phyloP scores from a whole-genome alignment of 78 protist genomes.

The Chrysochromulina tobinii region DNA sequence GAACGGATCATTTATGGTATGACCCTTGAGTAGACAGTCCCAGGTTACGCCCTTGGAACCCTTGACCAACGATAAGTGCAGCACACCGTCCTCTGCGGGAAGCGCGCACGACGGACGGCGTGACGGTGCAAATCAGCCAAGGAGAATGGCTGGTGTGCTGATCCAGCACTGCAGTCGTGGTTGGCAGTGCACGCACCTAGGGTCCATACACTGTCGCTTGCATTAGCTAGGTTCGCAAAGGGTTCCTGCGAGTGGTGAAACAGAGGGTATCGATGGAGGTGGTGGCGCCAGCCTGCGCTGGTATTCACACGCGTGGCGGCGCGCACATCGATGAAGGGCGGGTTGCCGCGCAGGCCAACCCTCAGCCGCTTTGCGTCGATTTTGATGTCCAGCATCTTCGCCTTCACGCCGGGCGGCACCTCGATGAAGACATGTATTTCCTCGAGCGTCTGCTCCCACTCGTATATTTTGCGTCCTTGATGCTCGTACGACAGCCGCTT shows the following conservation, averaged over 20 bases:
- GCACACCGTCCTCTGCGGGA: neutral
- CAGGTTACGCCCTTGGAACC: neutral
- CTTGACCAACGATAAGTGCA: neutral
- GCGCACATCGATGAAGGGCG: neutral
- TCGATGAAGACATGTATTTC: neutral
- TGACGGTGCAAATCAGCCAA: too few relatives aligned
- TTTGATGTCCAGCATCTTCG: neutral
- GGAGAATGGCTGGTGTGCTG: too few relatives aligned
- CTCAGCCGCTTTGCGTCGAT: neutral
- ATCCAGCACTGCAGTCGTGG: too few relatives aligned
- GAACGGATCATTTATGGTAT: neutral
- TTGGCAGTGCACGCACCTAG: neutral
- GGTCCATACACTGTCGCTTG: neutral
- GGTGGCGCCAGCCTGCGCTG: too few relatives aligned
- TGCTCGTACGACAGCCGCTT: neutral
- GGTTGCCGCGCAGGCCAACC: neutral
- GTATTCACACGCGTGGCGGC: neutral
- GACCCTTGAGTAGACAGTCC: neutral
- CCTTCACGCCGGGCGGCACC: constrained; percentile 14
- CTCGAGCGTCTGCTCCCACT: constrained; percentile 30
- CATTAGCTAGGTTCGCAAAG: neutral
- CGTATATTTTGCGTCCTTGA: constrained; percentile 3
- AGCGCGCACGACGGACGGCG: too few relatives aligned
- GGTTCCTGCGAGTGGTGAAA: neutral
- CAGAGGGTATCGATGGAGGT: too few relatives aligned